Conservation (phyloP, 2,329 filamentous ascomycete genomes). For the Penicillium sp. region DNA sequence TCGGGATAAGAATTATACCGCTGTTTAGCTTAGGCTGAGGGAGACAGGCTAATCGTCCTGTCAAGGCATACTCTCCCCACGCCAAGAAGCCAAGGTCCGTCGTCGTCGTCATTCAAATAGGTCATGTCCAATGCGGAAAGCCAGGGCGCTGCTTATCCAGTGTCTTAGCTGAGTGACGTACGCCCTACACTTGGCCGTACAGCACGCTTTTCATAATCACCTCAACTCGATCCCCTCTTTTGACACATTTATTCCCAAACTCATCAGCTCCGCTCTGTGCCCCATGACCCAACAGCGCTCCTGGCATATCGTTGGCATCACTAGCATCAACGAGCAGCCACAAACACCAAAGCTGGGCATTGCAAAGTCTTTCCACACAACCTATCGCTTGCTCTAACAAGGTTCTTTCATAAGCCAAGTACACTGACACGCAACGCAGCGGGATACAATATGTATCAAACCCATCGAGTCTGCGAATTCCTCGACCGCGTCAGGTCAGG, state of each 20-base stretch:
- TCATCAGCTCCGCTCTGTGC: neutral
- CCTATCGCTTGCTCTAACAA: neutral
- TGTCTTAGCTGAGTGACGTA: slow-evolving; percentile 14
- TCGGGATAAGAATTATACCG: slow-evolving; percentile 7
- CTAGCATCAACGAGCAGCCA: neutral
- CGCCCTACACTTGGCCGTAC: neutral
- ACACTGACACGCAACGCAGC: slow-evolving; percentile 11
- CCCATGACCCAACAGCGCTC: neutral
- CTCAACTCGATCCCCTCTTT: neutral
- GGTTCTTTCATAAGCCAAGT: slow-evolving; percentile 11
- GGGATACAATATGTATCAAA: slow-evolving; percentile 2
- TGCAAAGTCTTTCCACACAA: neutral
- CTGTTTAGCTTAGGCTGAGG: slow-evolving; percentile 4
- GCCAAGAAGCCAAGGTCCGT: slow-evolving; percentile 23
- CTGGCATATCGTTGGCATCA: neutral
- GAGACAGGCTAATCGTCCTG: slow-evolving; percentile 14
- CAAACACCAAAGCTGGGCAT: neutral
- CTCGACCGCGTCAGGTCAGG: neutral
- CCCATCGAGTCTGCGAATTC: neutral
- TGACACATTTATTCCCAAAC: neutral
- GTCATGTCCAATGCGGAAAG: slow-evolving; percentile 11
- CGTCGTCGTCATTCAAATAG: slow-evolving; percentile 12
- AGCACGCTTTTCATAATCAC: neutral
- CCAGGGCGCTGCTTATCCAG: slow-evolving; percentile 16
- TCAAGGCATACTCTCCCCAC: slow-evolving; percentile 8